Conservation (phyloP, 805 yeast species). For the Zygoascus bituminiphila region DNA sequence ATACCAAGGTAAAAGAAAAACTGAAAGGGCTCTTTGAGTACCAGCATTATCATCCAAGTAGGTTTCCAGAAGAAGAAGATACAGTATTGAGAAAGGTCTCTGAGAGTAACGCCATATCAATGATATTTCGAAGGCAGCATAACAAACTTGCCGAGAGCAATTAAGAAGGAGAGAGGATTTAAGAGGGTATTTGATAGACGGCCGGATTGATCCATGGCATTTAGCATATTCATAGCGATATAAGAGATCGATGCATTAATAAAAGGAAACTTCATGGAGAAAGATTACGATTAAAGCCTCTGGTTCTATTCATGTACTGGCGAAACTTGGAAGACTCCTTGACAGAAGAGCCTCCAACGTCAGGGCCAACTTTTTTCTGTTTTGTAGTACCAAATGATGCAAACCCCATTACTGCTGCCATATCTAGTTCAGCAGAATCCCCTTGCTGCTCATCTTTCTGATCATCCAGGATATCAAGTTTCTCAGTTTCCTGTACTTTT, state of each 20-base stretch:
- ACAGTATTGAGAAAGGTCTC: constrained; percentile 17
- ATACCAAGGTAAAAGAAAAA: constrained; percentile 37
- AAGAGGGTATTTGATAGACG: too few species aligned
- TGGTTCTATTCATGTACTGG: constrained; percentile 36
- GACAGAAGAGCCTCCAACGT: constrained; percentile 29
- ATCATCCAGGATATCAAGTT: background rate
- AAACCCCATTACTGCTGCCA: constrained; percentile 39
- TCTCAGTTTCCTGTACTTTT: background rate
- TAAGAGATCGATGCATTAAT: background rate
- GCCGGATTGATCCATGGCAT: too few species aligned
- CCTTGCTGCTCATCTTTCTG: background rate
- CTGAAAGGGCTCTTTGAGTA: constrained; percentile 54
- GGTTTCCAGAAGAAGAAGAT: constrained; percentile 4
- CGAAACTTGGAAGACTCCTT: constrained; percentile 29
- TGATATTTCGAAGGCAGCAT: constrained; percentile 33
- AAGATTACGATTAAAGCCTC: constrained; percentile 34
- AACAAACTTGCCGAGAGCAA: background rate
- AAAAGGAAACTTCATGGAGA: constrained; percentile 18
- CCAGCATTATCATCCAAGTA: constrained; percentile 52
- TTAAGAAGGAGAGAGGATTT: background rate
- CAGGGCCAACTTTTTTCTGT: constrained; percentile 31
- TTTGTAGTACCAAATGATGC: constrained; percentile 35
- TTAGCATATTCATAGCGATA: background rate
- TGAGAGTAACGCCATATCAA: constrained; percentile 27
- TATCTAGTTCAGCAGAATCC: constrained; percentile 16